Base-by-base conservation (phyloP, 2,329 filamentous ascomycete species). In the Ambrosiella cleistominuta region DNA sequence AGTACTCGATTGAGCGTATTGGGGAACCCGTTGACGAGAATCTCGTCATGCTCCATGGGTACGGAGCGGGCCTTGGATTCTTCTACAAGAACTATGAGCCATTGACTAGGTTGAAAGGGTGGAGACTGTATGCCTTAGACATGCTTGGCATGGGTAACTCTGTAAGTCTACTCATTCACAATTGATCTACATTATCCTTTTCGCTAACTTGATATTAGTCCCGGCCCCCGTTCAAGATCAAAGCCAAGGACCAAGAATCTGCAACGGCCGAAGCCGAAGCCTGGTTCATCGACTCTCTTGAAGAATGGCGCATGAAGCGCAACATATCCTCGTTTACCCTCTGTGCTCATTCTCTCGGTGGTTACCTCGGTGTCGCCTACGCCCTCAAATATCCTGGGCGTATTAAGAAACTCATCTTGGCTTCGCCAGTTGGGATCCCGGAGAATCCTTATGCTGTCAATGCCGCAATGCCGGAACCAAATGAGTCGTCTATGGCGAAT, bases 61-160 rank as follows among this genome's bases (percentile, higher is more conserved):
- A 98, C 69, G 93, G 93, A 52, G 93, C 93, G 1, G 93, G 93
- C 0, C 77, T 98, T 0, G 93, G 91, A 19, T 97, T 98, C 71
- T 98, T 95, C 75, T 98, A 96, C 76, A 91, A 93, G 72, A 98
- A 98, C 68, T 95, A 95, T 61, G 93, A 98, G 69, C 82, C 84
- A 5, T 72, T 98, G 39, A 90, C 85, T 51, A 82, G 90, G 15
- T 72, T 82, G 1, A 75, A 78, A 36, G 89, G 90, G 36, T 94
- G 93, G 82, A 90, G 88, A 66, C 72, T 98, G 15, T 97, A 93
- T 67, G 88, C 91, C 0, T 74, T 98, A n/a, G 91, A 98, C 66
- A 81, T 97, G 77, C 76, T 96, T 13, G 91, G 91, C 60, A 96
- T 96, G 87, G 91, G 91, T 60, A 84, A 94, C 66, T 94, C 87